A percentile compares a stretch with the other conserved stretches of the same genome.
Conservation (phyloP, 441 rosid species). For the Macaranga tanarius region DNA sequence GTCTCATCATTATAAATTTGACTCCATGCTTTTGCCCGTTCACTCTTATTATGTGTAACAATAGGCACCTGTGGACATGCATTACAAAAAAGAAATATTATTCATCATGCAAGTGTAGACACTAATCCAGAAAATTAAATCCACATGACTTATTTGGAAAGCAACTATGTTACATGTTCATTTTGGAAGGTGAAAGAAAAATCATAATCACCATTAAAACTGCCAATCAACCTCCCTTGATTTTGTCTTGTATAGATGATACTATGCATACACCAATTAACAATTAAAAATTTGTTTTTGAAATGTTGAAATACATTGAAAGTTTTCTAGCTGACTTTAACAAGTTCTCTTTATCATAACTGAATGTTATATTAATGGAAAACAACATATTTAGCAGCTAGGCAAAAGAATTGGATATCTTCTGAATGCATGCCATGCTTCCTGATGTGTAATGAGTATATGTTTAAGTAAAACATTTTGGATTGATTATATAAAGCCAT, state of each 20-base stretch:
- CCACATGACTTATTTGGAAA: too few relatives aligned
- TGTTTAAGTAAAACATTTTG: too few relatives aligned
- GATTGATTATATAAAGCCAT: too few relatives aligned
- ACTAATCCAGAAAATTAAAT: too few relatives aligned
- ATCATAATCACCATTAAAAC: neutral
- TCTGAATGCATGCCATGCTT: constrained; percentile 3
- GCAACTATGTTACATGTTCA: neutral
- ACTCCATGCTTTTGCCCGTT: constrained; percentile 85
- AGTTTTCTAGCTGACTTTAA: too few relatives aligned
- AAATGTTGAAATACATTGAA: too few relatives aligned
- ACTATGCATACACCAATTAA: too few relatives aligned
- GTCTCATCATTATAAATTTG: constrained; percentile 86
- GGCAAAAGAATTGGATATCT: neutral
- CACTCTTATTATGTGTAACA: constrained; percentile 66
- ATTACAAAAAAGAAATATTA: too few relatives aligned
- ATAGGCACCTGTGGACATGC: constrained; percentile 91
- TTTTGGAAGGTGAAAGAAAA: neutral
- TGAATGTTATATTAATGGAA: neutral
- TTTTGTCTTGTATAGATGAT: neutral
- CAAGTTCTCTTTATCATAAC: too few relatives aligned
- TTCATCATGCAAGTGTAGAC: constrained; percentile 35
- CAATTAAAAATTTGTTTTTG: too few relatives aligned
- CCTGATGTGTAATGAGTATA: neutral
- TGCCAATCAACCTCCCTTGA: neutral
- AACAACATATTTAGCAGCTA: neutral